Evolutionary conservation across 805 yeast species (phyloP).

Genomic region (Barnettozyma pratensis): DNA sequence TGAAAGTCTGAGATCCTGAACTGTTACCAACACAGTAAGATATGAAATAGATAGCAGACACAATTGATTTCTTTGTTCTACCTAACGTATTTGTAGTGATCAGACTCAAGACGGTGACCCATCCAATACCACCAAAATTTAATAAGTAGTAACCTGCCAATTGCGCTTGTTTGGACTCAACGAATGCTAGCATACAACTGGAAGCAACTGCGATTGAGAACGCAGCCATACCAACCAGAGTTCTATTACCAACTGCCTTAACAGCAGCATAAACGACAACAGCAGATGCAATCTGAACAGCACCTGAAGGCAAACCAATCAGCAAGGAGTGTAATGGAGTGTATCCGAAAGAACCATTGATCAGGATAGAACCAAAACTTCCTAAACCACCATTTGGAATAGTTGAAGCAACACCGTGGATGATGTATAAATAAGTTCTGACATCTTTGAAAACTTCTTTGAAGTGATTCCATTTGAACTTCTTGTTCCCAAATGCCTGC

Average conservation of each 20-base stretch:
- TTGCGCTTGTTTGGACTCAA: slow-evolving; percentile 23
- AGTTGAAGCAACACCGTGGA: slow-evolving; percentile 35
- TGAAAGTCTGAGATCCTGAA: slow-evolving; percentile 71
- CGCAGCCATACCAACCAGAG: not conserved
- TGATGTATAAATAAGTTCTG: slow-evolving; percentile 44
- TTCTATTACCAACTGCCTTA: slow-evolving; percentile 1
- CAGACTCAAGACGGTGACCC: slow-evolving; percentile 30
- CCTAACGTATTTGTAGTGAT: slow-evolving; percentile 58
- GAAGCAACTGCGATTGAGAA: slow-evolving; percentile 22
- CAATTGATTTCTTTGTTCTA: slow-evolving; percentile 63
- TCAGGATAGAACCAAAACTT: slow-evolving; percentile 17
- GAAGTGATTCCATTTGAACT: slow-evolving; percentile 51
- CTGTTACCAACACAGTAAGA: slow-evolving; percentile 66
- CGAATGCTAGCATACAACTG: slow-evolving; percentile 29
- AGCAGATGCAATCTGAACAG: slow-evolving; percentile 26
- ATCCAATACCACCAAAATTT: slow-evolving; percentile 32
- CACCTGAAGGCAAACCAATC: slow-evolving; percentile 31
- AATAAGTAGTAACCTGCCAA: slow-evolving; percentile 26
- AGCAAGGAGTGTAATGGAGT: slow-evolving; percentile 8
- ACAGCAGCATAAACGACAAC: slow-evolving; percentile 9
- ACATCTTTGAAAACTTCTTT: slow-evolving; percentile 45
- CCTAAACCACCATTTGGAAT: slow-evolving; percentile 48
- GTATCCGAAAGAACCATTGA: slow-evolving; percentile 14
- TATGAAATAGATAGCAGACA: slow-evolving; percentile 53
- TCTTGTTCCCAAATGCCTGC: slow-evolving; percentile 53